Percentiles rank a stretch among this genome's conserved stretches.
Evolutionary conservation across 1,139 yeast genomes (phyloP).

Genomic region (Yamadazyma sp.): DNA sequence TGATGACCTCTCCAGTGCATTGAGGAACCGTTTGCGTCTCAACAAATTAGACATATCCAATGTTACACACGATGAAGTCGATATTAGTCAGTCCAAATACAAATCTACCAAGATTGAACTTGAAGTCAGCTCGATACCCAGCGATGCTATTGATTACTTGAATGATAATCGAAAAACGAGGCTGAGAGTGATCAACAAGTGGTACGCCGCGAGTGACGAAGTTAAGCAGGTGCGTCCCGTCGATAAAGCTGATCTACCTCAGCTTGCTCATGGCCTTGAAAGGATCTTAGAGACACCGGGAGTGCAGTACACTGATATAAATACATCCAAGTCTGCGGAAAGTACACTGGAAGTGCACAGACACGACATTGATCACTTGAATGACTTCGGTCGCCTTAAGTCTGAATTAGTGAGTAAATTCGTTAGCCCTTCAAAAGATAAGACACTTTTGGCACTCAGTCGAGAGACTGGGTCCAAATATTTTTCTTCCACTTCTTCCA

Average conservation of each 20-base stretch:
- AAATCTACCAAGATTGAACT: not conserved
- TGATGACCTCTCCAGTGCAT: slow-evolving; percentile 12
- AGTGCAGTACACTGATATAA: slow-evolving; percentile 65
- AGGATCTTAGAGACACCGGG: slow-evolving; percentile 80
- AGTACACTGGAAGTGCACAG: slow-evolving; percentile 13
- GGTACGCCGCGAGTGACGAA: slow-evolving; percentile 9
- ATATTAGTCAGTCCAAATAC: slow-evolving; percentile 3
- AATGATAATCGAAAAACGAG: slow-evolving; percentile 3
- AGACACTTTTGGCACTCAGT: slow-evolving; percentile 50
- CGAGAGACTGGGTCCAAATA: slow-evolving; percentile 40
- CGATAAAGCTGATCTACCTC: slow-evolving; percentile 31
- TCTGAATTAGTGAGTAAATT: slow-evolving; percentile 3
- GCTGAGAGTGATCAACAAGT: slow-evolving; percentile 2
- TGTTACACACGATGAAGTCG: slow-evolving; percentile 6
- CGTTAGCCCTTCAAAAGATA: slow-evolving; percentile 58
- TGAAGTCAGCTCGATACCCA: slow-evolving; percentile 4
- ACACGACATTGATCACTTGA: slow-evolving; percentile 54
- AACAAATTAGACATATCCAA: slow-evolving; percentile 9
- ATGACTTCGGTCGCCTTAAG: slow-evolving; percentile 62
- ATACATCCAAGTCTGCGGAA: slow-evolving; percentile 64
- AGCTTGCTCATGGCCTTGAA: slow-evolving; percentile 62
- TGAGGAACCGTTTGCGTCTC: slow-evolving; percentile 11
- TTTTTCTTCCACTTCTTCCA: slow-evolving; percentile 83
- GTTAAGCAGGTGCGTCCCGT: slow-evolving; percentile 23
- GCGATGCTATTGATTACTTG: slow-evolving; percentile 7